These are phyloP conservation scores for Blastomyces percursus DNA, from an alignment of 2,329 filamentous ascomycete species.

Conservation along the genomic window DNA sequence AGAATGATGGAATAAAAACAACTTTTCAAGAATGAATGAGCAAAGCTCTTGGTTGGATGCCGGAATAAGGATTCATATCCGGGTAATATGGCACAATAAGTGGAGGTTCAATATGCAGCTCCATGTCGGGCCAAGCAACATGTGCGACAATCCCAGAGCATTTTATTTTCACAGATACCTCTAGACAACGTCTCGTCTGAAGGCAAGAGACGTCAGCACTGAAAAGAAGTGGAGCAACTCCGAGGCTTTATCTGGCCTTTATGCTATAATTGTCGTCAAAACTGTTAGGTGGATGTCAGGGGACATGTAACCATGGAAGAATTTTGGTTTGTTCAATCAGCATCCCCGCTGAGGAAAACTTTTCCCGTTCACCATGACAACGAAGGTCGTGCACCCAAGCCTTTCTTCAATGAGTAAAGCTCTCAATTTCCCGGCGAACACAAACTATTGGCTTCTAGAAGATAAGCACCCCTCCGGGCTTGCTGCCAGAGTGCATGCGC, in stretches of 20 bases:
- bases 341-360: neutral
- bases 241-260: neutral
- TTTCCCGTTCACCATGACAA: neutral
- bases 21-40: neutral
- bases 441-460: constrained; percentile 2
- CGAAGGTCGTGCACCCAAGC: neutral
- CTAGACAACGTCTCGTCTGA: neutral
- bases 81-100: neutral
- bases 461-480: neutral
- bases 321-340: neutral
- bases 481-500: neutral
- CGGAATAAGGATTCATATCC: neutral
- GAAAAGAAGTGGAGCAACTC: neutral
- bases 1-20: neutral
- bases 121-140: neutral
- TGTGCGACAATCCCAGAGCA: neutral
- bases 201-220: neutral
- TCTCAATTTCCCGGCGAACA: neutral
- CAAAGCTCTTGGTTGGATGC: neutral
- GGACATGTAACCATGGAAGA: neutral
- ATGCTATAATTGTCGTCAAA: neutral
- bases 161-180: neutral
- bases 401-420: neutral
- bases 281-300: neutral
- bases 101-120: neutral